Evolutionary conservation across 345 rosid species (phyloP).

Genomic region (Rhodamnia argentea): DNA sequence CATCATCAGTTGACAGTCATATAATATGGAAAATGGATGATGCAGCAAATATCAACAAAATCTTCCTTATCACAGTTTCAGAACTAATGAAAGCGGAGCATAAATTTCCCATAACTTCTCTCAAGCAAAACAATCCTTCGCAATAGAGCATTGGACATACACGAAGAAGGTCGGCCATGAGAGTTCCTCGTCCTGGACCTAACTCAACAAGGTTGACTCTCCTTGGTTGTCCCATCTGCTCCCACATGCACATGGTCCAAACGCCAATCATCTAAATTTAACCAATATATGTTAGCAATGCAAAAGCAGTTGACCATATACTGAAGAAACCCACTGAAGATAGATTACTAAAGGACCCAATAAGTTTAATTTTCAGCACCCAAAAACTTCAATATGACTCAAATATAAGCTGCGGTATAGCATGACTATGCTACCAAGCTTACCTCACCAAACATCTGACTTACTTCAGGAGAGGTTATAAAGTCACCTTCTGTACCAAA

Average conservation of each 20-base stretch:
- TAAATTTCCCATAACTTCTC: background rate
- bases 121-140: background rate
- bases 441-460: conserved; percentile 98
- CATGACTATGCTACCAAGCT: background rate
- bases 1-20: background rate
- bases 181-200: conserved; percentile 96
- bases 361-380: background rate
- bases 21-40: background rate
- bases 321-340: background rate
- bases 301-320: background rate
- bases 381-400: background rate
- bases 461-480: conserved; percentile 94
- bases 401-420: background rate
- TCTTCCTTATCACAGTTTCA: background rate
- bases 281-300: background rate
- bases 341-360: background rate
- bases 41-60: background rate
- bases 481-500: conserved; percentile 96
- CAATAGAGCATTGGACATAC: conserved; percentile 25
- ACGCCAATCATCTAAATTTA: conserved; percentile 67
- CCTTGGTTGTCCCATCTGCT: conserved; percentile 83
- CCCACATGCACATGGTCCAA: conserved; percentile 92
- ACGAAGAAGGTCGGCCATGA: conserved; percentile 86
- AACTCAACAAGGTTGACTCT: conserved; percentile 78
- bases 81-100: background rate